A percentile compares a stretch with the other conserved stretches of the same genome.
These are phyloP conservation scores for Raphanus raphanistrum DNA, from an alignment of 345 rosid species.

Conservation along the genomic window DNA sequence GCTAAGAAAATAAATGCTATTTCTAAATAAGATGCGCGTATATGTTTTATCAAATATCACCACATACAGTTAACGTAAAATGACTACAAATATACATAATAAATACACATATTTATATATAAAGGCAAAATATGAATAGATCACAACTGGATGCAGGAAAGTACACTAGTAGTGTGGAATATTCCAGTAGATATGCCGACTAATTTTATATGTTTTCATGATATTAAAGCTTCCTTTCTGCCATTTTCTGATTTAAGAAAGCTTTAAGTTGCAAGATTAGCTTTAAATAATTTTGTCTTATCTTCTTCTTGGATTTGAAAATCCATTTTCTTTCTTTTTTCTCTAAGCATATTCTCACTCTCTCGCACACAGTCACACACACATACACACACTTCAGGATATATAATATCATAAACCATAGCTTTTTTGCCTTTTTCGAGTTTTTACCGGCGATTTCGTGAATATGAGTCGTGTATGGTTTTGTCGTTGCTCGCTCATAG, in stretches of 20 bases:
- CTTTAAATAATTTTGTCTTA: slow-evolving; percentile 29
- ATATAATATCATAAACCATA: not conserved
- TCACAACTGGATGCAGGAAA: not conserved
- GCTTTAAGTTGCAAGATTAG: not conserved
- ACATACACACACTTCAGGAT: slow-evolving; percentile 8
- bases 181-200: slow-evolving; percentile 30
- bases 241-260: slow-evolving; percentile 10
- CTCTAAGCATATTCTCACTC: slow-evolving; percentile 23
- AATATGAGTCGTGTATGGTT: slow-evolving; percentile 20
- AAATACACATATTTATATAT: not conserved
- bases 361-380: slow-evolving; percentile 17
- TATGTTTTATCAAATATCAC: not conserved
- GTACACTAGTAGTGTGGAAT: slow-evolving; percentile 16
- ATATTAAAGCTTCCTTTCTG: not conserved
- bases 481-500: slow-evolving; percentile 32
- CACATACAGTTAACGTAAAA: not conserved
- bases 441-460: slow-evolving; percentile 23
- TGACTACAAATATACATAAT: not conserved
- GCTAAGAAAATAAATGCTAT: no score
- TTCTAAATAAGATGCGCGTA: not conserved
- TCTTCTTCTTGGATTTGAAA: slow-evolving; percentile 33
- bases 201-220: slow-evolving; percentile 6
- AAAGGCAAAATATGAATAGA: not conserved
- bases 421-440: slow-evolving; percentile 28
- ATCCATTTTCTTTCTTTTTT: slow-evolving; percentile 7